Evolutionary conservation across 495 filamentous ascomycete species (phyloP), one percentile per base, ranked within the genome.

Genomic region (Podospora pseudopauciseta): DNA sequence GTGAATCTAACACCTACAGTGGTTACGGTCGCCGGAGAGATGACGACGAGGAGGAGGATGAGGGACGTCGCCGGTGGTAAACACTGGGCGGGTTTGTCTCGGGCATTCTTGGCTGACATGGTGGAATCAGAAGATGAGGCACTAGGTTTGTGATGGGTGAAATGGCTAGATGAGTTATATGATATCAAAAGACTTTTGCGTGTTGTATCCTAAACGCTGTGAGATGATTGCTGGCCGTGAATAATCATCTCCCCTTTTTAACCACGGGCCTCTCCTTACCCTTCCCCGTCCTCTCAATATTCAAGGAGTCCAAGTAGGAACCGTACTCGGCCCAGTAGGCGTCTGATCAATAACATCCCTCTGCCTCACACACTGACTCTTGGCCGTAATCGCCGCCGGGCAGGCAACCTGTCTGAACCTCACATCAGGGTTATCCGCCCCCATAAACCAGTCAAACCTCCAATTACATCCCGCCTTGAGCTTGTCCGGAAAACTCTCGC

Each of bases 381-480:
- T 89, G 65, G 80, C 80, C 30, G 86, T 86, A 63, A 90, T 74
- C 44, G 73, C 84, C 44, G 84, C 79, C 32, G 88, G 88, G 80
- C 88, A 90, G 44, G 86, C 79, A 28, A 90, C 84, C 23, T 58
- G 55, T 23, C 55, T 19, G 18, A 58, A 58, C n/a, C 23, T 58
- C n/a, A 58, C 55, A 26, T 58, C 23, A 9, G 88, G 88, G 78
- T 90, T 90, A 75, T 89, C 86, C 39, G 86, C 81, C 62, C 82
- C 81, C 68, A 76, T 64, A 76, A 90, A 89, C 86, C 86, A 91
- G 78, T 88, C 87, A 77, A 87, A 91, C 66, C 88, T 86, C 84
- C 86, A 91, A 75, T 86, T 80, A 79, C 88, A 90, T n/a, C 89
- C 88, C 3, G 76, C 78, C 78, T 87, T 85, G 61, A 91, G 81